phyloP scores from a whole-genome alignment of 108 stramenopile species.

The Nitzschia sp. region DNA sequence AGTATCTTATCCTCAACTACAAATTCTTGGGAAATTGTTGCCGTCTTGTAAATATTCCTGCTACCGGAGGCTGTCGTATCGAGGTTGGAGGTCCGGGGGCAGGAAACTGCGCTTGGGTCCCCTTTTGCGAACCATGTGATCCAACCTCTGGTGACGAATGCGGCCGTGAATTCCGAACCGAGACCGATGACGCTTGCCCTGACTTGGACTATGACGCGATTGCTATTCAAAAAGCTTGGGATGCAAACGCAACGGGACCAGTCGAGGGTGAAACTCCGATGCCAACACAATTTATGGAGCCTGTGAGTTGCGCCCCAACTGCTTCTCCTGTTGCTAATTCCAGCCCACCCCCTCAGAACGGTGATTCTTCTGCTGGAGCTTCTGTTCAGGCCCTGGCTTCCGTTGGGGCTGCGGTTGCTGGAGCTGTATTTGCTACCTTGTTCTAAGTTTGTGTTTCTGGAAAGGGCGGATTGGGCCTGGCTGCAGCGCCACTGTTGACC shows the following conservation, averaged over 20 bases:
- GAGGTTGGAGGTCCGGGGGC: conserved; percentile 13
- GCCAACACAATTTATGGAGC: not conserved
- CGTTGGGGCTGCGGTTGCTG: not conserved
- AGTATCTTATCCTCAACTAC: conserved; percentile 19
- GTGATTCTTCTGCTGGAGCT: not conserved
- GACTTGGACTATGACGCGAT: not conserved
- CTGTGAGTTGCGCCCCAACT: not conserved
- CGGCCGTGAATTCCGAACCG: not conserved
- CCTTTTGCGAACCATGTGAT: conserved; percentile 22
- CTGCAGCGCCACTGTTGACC: not conserved
- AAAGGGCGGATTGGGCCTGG: not conserved
- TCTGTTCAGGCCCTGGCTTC: not conserved
- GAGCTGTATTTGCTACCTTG: not conserved
- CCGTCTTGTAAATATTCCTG: conserved; percentile 25
- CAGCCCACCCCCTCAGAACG: not conserved
- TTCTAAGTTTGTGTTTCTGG: not conserved
- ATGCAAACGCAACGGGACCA: not conserved
- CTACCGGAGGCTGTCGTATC: conserved; percentile 30
- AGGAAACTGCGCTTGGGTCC: conserved; percentile 32
- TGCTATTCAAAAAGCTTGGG: not conserved
- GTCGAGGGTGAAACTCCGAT: not conserved
- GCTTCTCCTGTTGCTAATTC: not conserved
- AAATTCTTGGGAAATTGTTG: conserved; percentile 35
- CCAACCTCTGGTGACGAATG: not conserved
- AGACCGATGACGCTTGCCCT: not conserved